These are phyloP conservation scores for Coniella vitis DNA, from an alignment of 2,329 filamentous ascomycete genomes.

Conservation along the genomic window DNA sequence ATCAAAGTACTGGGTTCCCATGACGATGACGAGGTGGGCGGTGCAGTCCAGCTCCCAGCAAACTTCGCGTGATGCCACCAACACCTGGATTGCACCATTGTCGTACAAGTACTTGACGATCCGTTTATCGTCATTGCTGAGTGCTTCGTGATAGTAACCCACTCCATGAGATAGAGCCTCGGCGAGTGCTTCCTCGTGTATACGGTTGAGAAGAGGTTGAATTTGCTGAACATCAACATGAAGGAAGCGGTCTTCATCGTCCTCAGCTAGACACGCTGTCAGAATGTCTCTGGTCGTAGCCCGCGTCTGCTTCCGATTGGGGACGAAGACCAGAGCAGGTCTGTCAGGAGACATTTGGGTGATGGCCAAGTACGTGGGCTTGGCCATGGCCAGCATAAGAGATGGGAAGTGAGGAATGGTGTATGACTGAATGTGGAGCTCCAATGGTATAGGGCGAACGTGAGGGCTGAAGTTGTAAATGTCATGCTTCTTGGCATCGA, in stretches of 20 bases:
- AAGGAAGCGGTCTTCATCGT: constrained; percentile 89
- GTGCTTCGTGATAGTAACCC: constrained; percentile 93
- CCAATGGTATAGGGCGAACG: constrained; percentile 79
- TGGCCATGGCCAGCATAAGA: constrained; percentile 96
- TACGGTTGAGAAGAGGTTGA: constrained; percentile 68
- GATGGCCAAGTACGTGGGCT: constrained; percentile 84
- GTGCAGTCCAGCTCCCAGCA: constrained; percentile 91
- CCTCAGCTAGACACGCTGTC: constrained; percentile 78
- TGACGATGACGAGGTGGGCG: constrained; percentile 87
- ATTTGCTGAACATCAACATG: constrained; percentile 79
- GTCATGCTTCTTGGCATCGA: constrained; percentile 94
- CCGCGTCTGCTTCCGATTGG: constrained; percentile 86
- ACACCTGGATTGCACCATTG: constrained; percentile 81
- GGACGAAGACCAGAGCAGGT: constrained; percentile 86
- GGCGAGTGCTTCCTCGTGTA: constrained; percentile 80
- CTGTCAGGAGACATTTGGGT: constrained; percentile 83
- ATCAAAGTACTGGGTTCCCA: constrained; percentile 97
- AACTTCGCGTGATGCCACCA: constrained; percentile 72
- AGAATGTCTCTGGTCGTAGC: constrained; percentile 81
- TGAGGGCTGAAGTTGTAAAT: constrained; percentile 98
- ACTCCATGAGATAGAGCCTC: constrained; percentile 90
- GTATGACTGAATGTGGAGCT: constrained; percentile 93
- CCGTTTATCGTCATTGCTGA: constrained; percentile 81
- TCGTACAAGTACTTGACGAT: constrained; percentile 91
- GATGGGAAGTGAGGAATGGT: constrained; percentile 95